Evolutionary conservation across 306 rosid genomes (phyloP).

Genomic region (Acmispon strigosus): DNA sequence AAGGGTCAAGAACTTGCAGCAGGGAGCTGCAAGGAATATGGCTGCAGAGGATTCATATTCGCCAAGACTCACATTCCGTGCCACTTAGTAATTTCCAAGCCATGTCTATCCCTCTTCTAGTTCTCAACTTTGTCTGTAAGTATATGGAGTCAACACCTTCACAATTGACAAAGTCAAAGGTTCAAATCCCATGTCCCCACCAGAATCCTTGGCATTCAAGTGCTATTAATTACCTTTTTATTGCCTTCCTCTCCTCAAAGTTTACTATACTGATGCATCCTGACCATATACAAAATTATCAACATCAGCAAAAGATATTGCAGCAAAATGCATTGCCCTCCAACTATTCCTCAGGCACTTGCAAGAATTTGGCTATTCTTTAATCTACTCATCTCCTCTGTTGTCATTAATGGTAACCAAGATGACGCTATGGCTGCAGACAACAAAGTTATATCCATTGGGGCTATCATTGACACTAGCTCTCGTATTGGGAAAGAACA

Average conservation of each 20-base stretch:
- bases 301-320: neutral
- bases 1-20: no score
- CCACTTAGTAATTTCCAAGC: neutral
- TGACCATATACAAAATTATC: neutral
- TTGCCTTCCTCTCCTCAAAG: neutral
- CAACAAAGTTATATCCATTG: conserved; percentile 21
- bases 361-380: conserved; percentile 11
- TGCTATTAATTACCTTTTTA: neutral
- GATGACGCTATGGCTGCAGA: neutral
- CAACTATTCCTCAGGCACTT: neutral
- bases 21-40: no score
- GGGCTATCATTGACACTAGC: conserved; percentile 29
- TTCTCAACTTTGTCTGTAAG: neutral
- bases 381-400: conserved; percentile 8
- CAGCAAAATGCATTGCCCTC: conserved; percentile 24
- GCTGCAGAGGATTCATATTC: no score
- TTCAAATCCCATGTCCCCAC: neutral
- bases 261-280: neutral
- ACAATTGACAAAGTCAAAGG: conserved; percentile 9
- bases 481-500: conserved; percentile 49
- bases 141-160: neutral
- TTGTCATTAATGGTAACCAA: neutral
- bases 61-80: no score
- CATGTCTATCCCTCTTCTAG: neutral
- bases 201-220: neutral